Conservation (phyloP, 768 basidiomycete species). For the Tephrocybe sp. region DNA sequence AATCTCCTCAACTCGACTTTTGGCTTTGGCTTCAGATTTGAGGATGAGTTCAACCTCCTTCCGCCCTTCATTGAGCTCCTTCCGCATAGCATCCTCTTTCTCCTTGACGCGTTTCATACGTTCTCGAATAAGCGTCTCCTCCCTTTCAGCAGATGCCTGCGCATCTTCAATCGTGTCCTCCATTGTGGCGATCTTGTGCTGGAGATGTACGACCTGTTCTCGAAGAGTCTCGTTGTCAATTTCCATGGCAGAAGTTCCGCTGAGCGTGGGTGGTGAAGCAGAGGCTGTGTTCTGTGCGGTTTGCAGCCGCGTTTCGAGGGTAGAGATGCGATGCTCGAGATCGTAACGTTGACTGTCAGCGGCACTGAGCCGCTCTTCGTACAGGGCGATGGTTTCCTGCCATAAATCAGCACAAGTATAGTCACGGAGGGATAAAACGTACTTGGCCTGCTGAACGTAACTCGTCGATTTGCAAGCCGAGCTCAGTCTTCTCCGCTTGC, state of each 20-base stretch:
- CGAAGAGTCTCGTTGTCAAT: conserved; percentile 94
- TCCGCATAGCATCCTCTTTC: conserved; percentile 68
- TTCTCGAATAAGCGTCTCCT: conserved; percentile 63
- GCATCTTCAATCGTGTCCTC: conserved; percentile 88
- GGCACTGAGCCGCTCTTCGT: conserved; percentile 82
- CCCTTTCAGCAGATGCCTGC: conserved; percentile 66
- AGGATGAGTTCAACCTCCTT: conserved; percentile 63
- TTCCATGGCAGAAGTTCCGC: conserved; percentile 68
- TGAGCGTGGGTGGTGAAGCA: conserved; percentile 27
- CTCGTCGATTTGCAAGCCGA: conserved; percentile 77
- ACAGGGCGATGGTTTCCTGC: conserved; percentile 92
- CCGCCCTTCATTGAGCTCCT: conserved; percentile 67
- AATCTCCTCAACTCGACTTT: conserved; percentile 75
- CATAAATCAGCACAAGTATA: neutral
- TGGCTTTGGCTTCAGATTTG: conserved; percentile 61
- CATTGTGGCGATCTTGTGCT: conserved; percentile 68
- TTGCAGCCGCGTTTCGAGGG: conserved; percentile 47
- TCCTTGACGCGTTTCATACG: conserved; percentile 69
- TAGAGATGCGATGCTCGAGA: conserved; percentile 62
- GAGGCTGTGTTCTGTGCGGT: conserved; percentile 25
- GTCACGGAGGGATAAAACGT: conserved; percentile 17
- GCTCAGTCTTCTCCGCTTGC: conserved; percentile 62
- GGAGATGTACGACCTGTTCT: conserved; percentile 88
- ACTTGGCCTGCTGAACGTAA: conserved; percentile 89
- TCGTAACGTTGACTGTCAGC: conserved; percentile 77